Base-by-base conservation (phyloP, 805 yeast genomes). In the Metschnikowia baotianmanensis region DNA sequence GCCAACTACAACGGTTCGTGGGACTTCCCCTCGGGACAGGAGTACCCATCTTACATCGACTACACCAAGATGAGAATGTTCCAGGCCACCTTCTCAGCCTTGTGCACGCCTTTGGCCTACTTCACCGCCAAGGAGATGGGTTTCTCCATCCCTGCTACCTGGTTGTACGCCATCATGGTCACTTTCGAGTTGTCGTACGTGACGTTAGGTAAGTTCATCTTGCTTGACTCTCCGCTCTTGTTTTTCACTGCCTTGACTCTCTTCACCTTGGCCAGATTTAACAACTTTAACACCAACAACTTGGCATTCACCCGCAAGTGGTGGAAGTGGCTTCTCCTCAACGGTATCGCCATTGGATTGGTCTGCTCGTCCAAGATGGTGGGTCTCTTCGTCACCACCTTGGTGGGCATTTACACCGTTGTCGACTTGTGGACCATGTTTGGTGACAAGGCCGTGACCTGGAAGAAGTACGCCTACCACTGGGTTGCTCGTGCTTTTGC, bases 331-430 rank as follows among this genome's bases (percentile, higher is more conserved):
- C 65, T 93, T 38, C 53, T 83, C 18, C 66, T 85, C 43, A 85
- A 96, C 7, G 99, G 99, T 50, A 67, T 88, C 38, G 71, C 80
- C 33, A 80, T 93, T 55, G 98, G 99, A 30, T 86, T 93, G 62
- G 85, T 90, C 15, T 83, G 91, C 58, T 84, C 96, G 21, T 95
- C 89, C 43, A 93, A 93, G 67, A 88, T 90, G 96, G 98, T 93
- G 43, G 99, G 99, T 55, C 74, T 91, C 42, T 87, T 93, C 56
- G 86, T 87, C 46, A 91, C 95, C 42, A 63, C 88, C 13, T 68
- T 89, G 48, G 89, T 93, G 41, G 99, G 99, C 35, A 76, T 88
- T 47, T 87, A 91, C 65, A 89, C 96, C 17, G 72, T 86, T 28
- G 83, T 80, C 38, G 97, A 93, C 56, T 71, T 93, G 55, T 93